phyloP scores from a whole-genome alignment of 352 stramenopile species.

The Pythium phragmitis region DNA sequence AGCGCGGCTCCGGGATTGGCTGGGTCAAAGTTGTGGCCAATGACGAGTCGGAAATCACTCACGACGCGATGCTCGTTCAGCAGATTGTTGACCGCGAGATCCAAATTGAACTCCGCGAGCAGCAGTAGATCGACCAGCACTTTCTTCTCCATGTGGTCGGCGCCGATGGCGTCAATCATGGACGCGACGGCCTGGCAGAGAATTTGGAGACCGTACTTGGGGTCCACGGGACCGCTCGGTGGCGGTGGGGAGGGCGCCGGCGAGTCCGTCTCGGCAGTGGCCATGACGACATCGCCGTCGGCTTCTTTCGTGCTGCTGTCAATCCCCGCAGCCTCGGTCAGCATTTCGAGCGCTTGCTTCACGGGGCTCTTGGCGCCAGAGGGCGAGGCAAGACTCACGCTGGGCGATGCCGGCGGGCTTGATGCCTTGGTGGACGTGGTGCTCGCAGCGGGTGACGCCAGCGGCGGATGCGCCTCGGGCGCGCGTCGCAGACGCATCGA shows the following conservation, averaged over 20 bases:
- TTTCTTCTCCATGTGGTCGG: slow-evolving; percentile 61
- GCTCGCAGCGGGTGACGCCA: neutral
- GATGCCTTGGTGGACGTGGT: slow-evolving; percentile 13
- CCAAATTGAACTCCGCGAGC: slow-evolving; percentile 75
- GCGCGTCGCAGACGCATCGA: slow-evolving; percentile 73
- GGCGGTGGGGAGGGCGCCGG: slow-evolving; percentile 12
- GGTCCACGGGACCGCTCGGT: slow-evolving; percentile 39
- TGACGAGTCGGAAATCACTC: slow-evolving; percentile 74
- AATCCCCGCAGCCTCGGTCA: slow-evolving; percentile 11
- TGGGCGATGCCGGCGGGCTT: slow-evolving; percentile 15
- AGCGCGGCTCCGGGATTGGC: slow-evolving; percentile 50
- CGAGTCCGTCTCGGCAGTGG: slow-evolving; percentile 26
- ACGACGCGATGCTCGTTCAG: slow-evolving; percentile 77
- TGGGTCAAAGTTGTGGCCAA: slow-evolving; percentile 70
- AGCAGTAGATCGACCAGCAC: slow-evolving; percentile 72
- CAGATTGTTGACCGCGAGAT: slow-evolving; percentile 80
- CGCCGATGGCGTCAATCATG: slow-evolving; percentile 78
- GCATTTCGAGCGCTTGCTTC: slow-evolving; percentile 21
- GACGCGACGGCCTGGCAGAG: slow-evolving; percentile 72
- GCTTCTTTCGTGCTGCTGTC: slow-evolving; percentile 24
- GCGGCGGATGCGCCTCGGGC: slow-evolving; percentile 38
- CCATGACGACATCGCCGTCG: slow-evolving; percentile 75
- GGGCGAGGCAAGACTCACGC: neutral
- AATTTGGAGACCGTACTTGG: slow-evolving; percentile 78
- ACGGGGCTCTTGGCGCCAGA: slow-evolving; percentile 20